Percentiles rank a stretch among this genome's conserved stretches.
Evolutionary conservation across 768 basidiomycete species (phyloP).

Genomic region (Tulasnella sp.): DNA sequence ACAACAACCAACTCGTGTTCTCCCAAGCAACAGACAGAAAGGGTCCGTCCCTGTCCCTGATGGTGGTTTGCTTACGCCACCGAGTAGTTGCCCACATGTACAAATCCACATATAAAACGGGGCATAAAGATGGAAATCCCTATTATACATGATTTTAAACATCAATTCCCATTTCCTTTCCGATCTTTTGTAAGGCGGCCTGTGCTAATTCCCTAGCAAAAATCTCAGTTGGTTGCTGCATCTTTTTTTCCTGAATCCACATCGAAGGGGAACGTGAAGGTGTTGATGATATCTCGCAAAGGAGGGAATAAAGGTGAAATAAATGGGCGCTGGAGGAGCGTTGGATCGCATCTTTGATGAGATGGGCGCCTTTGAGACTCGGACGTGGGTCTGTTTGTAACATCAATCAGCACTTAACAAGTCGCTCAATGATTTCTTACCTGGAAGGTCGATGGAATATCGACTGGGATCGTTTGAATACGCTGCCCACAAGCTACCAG

Average conservation of each 20-base stretch:
- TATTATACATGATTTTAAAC: too few species aligned
- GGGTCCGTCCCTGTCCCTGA: too few species aligned
- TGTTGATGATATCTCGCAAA: constrained; percentile 69
- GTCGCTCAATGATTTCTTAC: constrained; percentile 27
- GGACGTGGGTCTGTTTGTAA: constrained; percentile 35
- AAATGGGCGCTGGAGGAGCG: constrained; percentile 71
- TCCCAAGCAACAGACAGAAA: too few species aligned
- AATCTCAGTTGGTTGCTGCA: constrained; percentile 32
- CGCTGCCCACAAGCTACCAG: constrained; percentile 65
- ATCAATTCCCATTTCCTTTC: constrained; percentile 52
- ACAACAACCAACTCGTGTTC: too few species aligned
- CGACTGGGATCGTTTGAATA: constrained; percentile 50
- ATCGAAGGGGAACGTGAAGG: constrained; percentile 52
- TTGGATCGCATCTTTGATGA: constrained; percentile 58
- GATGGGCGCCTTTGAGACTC: constrained; percentile 35
- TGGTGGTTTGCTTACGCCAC: too few species aligned
- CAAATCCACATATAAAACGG: too few species aligned
- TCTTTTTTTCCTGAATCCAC: constrained; percentile 35
- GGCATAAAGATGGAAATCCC: too few species aligned
- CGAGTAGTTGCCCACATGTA: too few species aligned
- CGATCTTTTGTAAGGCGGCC: constrained; percentile 54
- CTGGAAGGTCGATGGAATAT: constrained; percentile 42
- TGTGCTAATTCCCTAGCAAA: constrained; percentile 52
- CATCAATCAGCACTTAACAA: not conserved
- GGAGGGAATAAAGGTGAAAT: constrained; percentile 70